These are phyloP conservation scores for Ophiostoma himal-ulmi DNA, from an alignment of 2,329 filamentous ascomycete genomes.

Conservation along the genomic window DNA sequence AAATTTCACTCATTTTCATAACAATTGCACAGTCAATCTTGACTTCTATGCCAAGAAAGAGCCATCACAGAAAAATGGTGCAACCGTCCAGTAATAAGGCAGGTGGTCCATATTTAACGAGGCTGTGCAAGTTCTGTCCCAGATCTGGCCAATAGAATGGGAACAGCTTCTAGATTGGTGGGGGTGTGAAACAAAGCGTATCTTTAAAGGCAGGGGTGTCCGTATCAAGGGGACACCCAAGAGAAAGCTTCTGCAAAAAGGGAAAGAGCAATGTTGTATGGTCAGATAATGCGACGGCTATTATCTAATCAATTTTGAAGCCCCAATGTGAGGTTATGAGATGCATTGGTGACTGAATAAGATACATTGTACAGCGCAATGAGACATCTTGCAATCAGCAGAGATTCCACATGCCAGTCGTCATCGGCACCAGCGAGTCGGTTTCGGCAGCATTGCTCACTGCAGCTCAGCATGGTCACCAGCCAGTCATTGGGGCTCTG, in stretches of 20 bases:
- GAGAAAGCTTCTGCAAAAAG: background rate
- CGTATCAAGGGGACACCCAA: background rate
- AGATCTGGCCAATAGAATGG: background rate
- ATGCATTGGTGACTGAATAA: background rate
- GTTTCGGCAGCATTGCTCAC: background rate
- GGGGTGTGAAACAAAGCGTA: background rate
- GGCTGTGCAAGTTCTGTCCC: background rate
- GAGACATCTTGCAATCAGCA: background rate
- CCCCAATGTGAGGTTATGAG: background rate
- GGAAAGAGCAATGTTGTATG: background rate
- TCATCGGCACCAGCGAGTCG: background rate
- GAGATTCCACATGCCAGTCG: background rate
- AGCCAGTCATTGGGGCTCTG: conserved; percentile 7
- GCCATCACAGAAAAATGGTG: background rate
- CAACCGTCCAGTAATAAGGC: background rate
- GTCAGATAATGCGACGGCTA: background rate
- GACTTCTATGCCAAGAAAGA: conserved; percentile 2
- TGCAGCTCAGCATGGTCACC: background rate
- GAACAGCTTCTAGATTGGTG: background rate
- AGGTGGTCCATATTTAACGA: background rate
- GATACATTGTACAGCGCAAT: background rate
- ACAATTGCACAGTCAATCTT: background rate
- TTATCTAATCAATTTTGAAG: background rate
- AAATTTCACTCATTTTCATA: background rate
- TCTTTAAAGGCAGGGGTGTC: background rate